Percentiles rank a stretch among this genome's conserved stretches.
These are phyloP conservation scores for Emergomyces pasteurianus DNA, from an alignment of 2,329 filamentous ascomycete species.

Conservation along the genomic window DNA sequence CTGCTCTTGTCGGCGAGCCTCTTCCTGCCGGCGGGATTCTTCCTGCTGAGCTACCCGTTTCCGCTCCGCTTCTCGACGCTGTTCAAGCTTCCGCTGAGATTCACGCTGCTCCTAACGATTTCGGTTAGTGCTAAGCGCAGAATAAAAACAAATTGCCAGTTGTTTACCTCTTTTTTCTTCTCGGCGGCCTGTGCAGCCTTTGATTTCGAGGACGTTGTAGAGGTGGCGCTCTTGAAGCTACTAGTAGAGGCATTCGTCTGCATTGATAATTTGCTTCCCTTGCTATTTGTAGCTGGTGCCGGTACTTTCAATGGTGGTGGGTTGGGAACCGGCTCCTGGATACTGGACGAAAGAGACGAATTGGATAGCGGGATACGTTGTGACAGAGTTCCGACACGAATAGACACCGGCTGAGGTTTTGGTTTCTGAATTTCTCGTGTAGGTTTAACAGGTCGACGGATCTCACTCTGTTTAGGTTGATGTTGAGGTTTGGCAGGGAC, in stretches of 20 bases:
- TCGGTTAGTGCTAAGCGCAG: not conserved
- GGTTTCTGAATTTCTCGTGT: conserved; percentile 34
- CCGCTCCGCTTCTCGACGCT: conserved; percentile 69
- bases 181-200: conserved; percentile 65
- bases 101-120: conserved; percentile 57
- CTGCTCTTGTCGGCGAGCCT: conserved; percentile 36
- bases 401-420: conserved; percentile 37
- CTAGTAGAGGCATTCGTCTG: conserved; percentile 41
- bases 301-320: conserved; percentile 26
- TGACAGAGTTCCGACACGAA: conserved; percentile 38
- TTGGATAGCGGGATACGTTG: conserved; percentile 36
- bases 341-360: conserved; percentile 44
- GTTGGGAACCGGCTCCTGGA: conserved; percentile 27
- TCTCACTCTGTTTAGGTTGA: conserved; percentile 24
- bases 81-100: conserved; percentile 64
- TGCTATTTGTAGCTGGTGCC: conserved; percentile 43
- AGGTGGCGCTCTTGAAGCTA: conserved; percentile 54
- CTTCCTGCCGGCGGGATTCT: conserved; percentile 49
- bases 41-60: conserved; percentile 53
- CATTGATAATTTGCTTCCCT: conserved; percentile 55
- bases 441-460: conserved; percentile 31
- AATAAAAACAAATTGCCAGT: conserved; percentile 1
- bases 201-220: conserved; percentile 50
- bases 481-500: conserved; percentile 16
- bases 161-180: conserved; percentile 58